Conservation (phyloP, 805 yeast species). For the Ogataea saltuana region DNA sequence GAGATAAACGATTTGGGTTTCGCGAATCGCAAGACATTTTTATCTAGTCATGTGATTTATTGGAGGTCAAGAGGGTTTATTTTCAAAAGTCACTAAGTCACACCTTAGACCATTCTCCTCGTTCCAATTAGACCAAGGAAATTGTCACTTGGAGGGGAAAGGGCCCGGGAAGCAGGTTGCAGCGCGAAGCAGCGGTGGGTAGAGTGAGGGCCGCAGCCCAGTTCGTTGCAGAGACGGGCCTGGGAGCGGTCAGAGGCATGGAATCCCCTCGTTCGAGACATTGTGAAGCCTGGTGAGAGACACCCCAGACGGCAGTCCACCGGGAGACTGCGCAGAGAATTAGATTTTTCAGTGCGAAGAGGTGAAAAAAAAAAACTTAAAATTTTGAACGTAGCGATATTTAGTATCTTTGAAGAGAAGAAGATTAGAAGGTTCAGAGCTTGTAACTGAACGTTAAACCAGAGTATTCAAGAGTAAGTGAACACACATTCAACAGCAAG, state of each 20-base stretch:
- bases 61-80: not conserved
- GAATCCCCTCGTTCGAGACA: no score
- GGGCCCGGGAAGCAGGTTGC: no score
- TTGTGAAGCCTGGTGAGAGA: constrained; percentile 5
- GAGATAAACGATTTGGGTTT: not conserved
- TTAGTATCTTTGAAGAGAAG: constrained; percentile 3
- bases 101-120: constrained; percentile 1
- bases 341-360: constrained; percentile 6
- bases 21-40: not conserved
- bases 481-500: constrained; percentile 3
- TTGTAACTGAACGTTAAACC: constrained; percentile 8
- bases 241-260: no score
- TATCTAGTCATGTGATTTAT: not conserved
- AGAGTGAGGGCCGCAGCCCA: no score
- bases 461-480: constrained; percentile 11
- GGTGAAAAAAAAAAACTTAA: constrained; percentile 7
- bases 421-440: constrained; percentile 2
- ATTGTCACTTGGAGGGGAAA: no score
- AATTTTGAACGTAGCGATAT: constrained; percentile 9
- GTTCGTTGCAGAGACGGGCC: no score
- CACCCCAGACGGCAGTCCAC: not conserved
- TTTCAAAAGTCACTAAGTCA: not conserved
- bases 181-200: no score
- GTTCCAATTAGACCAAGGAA: no score
- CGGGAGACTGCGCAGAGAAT: constrained; percentile 4